phyloP scores from a whole-genome alignment of 2,329 filamentous ascomycete species.

The Teratosphaeriaceae sp. region DNA sequence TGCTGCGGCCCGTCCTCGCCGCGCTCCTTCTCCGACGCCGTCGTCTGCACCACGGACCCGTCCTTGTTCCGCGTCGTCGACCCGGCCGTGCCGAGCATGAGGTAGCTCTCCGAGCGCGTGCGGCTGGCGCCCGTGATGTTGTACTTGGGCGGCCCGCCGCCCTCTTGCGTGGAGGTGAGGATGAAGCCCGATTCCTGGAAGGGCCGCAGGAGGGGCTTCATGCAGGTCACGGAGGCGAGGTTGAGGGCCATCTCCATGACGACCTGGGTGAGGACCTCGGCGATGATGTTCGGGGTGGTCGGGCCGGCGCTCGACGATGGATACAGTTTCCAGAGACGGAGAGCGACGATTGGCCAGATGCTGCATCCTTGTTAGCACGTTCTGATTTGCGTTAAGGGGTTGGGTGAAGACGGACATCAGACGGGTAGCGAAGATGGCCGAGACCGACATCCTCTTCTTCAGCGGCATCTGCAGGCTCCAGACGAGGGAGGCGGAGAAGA shows the following conservation, averaged over 20 bases:
- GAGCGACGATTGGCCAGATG: neutral
- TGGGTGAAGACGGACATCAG: neutral
- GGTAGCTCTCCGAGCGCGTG: neutral
- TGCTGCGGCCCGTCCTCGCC: neutral
- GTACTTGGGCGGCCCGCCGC: neutral
- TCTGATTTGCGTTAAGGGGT: no score
- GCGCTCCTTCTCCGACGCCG: neutral
- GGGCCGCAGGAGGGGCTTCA: neutral
- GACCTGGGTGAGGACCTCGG: neutral
- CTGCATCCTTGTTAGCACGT: neutral
- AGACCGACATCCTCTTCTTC: neutral
- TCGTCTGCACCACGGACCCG: neutral
- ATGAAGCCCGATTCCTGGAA: neutral
- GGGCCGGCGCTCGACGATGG: neutral
- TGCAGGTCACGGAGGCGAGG: neutral
- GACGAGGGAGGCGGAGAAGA: neutral
- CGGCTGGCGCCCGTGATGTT: neutral
- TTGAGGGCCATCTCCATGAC: neutral
- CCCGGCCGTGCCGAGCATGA: neutral
- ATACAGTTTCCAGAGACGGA: neutral
- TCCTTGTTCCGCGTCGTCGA: neutral
- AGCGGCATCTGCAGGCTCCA: neutral
- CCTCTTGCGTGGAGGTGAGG: neutral
- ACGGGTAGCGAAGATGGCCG: neutral
- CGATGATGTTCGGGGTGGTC: neutral